These are phyloP conservation scores for Penicillium rolfsii DNA, from an alignment of 2,329 filamentous ascomycete genomes.

Conservation along the genomic window DNA sequence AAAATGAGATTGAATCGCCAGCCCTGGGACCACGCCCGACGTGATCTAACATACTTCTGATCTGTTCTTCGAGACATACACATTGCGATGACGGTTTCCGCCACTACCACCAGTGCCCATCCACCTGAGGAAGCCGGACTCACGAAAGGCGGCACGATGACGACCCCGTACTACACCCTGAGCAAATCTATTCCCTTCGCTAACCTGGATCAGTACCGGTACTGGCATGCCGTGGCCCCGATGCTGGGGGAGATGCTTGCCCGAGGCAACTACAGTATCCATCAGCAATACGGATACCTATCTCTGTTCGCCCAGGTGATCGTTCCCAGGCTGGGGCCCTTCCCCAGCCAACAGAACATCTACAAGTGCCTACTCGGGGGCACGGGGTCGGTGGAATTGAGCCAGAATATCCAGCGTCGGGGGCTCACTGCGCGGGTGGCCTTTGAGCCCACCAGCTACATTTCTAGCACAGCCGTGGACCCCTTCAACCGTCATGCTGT, in stretches of 20 bases:
- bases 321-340: conserved; percentile 14
- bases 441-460: conserved; percentile 12
- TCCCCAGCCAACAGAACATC: conserved; percentile 3
- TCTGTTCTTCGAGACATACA: not conserved
- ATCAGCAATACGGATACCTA: conserved; percentile 18
- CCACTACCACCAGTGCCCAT: not conserved
- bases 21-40: not conserved
- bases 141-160: not conserved
- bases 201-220: conserved; percentile 15
- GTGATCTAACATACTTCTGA: not conserved
- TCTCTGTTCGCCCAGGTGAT: conserved; percentile 15
- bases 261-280: conserved; percentile 12
- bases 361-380: conserved; percentile 16
- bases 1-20: not conserved
- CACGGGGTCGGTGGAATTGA: conserved; percentile 15
- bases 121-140: not conserved
- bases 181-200: conserved; percentile 13
- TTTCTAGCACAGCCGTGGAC: conserved; percentile 8
- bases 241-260: conserved; percentile 16
- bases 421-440: conserved; percentile 9
- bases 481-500: conserved; percentile 8
- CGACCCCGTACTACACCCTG: conserved; percentile 3
- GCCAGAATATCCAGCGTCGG: conserved; percentile 16
- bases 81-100: not conserved
- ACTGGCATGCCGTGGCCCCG: conserved; percentile 14